Evolutionary conservation across 768 basidiomycete species (phyloP).

Genomic region (Mycena kentingensis): DNA sequence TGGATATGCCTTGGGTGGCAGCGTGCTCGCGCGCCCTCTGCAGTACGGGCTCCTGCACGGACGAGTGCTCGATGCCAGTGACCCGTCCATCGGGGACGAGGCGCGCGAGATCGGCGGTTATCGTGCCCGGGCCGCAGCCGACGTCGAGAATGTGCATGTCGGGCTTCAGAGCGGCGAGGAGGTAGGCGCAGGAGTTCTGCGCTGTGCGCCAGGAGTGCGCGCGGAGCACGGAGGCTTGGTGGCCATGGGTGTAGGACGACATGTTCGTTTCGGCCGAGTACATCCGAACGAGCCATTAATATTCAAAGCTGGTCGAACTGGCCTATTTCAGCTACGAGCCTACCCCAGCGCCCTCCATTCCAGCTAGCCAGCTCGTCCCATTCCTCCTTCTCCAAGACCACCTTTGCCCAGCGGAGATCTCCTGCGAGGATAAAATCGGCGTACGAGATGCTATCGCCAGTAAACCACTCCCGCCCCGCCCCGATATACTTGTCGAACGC

Average conservation of each 20-base stretch:
- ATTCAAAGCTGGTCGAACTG: conserved; percentile 3
- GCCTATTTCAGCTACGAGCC: conserved; percentile 7
- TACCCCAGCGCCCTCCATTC: conserved; percentile 14
- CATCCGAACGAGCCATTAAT: too few species aligned
- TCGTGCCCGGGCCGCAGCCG: conserved; percentile 56
- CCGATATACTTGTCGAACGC: conserved; percentile 33
- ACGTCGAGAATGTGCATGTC: conserved; percentile 48
- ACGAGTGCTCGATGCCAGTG: conserved; percentile 42
- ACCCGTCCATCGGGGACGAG: conserved; percentile 44
- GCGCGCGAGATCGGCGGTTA: conserved; percentile 45
- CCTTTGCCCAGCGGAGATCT: conserved; percentile 9
- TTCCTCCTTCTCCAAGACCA: conserved; percentile 7
- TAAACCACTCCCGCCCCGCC: conserved; percentile 35
- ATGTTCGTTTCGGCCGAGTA: too few species aligned
- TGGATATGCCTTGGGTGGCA: conserved; percentile 29
- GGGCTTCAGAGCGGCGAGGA: conserved; percentile 39
- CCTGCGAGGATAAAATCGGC: conserved; percentile 15
- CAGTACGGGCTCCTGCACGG: conserved; percentile 31
- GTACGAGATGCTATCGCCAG: conserved; percentile 30
- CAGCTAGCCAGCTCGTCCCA: conserved; percentile 12
- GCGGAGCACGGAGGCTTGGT: conserved; percentile 34
- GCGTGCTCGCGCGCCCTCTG: conserved; percentile 36
- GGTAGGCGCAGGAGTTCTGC: conserved; percentile 43
- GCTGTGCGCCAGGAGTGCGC: conserved; percentile 42
- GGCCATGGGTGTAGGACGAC: conserved; percentile 16